Evolutionary conservation across 208 protist genomes (phyloP).

Genomic region (Willaertia magna): DNA sequence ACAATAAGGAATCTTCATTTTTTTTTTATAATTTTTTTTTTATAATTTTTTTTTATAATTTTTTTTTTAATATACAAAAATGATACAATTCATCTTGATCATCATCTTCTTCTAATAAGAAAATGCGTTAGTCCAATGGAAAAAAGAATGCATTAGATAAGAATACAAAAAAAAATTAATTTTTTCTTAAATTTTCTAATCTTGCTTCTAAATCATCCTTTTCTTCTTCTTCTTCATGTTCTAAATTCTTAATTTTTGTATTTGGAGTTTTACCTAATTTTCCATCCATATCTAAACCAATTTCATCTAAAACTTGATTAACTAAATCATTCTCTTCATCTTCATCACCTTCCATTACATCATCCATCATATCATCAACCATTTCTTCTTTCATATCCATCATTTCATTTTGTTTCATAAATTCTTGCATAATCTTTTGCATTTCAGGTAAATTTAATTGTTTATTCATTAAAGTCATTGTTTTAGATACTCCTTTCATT

Average conservation of each 20-base stretch:
- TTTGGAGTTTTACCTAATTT: background rate
- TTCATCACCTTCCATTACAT: background rate
- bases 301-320: conserved; percentile 7
- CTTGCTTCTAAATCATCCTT: background rate
- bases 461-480: conserved; percentile 83
- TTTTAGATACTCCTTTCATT: conserved; percentile 75
- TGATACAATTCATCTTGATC: too few species aligned
- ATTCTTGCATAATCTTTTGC: conserved; percentile 93
- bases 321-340: background rate
- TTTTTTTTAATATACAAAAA: too few species aligned
- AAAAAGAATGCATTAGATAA: too few species aligned
- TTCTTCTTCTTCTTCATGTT: too few species aligned
- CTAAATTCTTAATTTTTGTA: background rate
- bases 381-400: conserved; percentile 97
- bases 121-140: too few species aligned
- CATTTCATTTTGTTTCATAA: conserved; percentile 89
- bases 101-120: too few species aligned
- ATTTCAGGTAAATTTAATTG: conserved; percentile 89
- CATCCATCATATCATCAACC: conserved; percentile 83
- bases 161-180: too few species aligned
- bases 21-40: too few species aligned
- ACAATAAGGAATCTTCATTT: too few species aligned
- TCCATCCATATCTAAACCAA: background rate
- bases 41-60: too few species aligned
- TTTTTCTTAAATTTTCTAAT: conserved; percentile 8